Evolutionary conservation across 1,284 basidiomycete species (phyloP).

Genomic region (Irpex rosettiformis): DNA sequence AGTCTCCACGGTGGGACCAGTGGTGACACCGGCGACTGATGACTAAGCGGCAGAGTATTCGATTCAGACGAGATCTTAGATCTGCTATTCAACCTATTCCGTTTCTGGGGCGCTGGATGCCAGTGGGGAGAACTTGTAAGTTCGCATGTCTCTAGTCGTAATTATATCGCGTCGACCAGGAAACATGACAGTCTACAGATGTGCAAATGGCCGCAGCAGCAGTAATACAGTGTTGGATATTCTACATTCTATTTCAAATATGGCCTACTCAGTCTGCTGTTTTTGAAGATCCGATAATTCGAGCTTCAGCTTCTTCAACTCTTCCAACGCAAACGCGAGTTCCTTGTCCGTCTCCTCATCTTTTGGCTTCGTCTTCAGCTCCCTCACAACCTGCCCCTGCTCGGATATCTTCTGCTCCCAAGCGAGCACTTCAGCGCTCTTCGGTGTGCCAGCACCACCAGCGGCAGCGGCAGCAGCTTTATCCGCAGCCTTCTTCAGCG

Average conservation of each 20-base stretch:
- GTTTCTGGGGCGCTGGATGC: no score
- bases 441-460: constrained; percentile 46
- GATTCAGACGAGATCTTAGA: no score
- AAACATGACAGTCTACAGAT: no score
- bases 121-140: no score
- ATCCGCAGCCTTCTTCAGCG: constrained; percentile 35
- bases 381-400: constrained; percentile 71
- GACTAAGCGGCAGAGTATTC: no score
- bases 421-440: constrained; percentile 59
- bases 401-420: constrained; percentile 70
- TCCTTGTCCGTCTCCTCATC: constrained; percentile 53
- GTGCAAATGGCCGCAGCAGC: not conserved
- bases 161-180: no score
- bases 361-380: constrained; percentile 65
- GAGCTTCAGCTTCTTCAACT: constrained; percentile 55
- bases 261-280: constrained; percentile 2
- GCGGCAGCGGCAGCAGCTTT: constrained; percentile 26
- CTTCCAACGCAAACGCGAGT: constrained; percentile 43
- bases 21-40: no score
- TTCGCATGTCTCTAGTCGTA: no score
- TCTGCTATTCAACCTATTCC: no score
- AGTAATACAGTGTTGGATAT: not conserved
- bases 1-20: no score
- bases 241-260: not conserved
- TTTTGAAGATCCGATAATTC: constrained; percentile 50